phyloP scores from a whole-genome alignment of 2,329 filamentous ascomycete genomes.

The Nemania sp. region DNA sequence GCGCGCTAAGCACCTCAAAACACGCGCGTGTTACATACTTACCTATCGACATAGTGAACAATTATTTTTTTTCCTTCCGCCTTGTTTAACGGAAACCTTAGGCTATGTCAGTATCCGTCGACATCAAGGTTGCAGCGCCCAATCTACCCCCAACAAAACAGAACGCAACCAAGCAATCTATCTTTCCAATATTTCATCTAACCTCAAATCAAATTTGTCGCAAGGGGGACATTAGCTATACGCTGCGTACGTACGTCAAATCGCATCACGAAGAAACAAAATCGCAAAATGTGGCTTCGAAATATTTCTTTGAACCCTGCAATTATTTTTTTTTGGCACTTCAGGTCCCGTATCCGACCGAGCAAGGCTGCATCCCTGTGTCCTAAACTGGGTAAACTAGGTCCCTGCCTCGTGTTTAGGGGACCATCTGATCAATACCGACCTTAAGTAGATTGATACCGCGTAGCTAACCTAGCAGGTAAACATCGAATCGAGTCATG shows the following conservation, averaged over 20 bases:
- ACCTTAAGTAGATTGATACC: no score
- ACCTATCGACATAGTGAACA: no score
- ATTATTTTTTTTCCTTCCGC: neutral
- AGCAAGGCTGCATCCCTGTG: neutral
- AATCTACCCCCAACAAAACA: no score
- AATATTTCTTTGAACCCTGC: slow-evolving; percentile 18
- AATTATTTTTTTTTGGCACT: neutral
- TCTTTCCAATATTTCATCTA: neutral
- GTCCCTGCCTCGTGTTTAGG: neutral
- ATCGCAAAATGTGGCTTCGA: slow-evolving; percentile 8
- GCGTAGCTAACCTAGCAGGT: neutral
- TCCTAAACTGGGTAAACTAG: neutral
- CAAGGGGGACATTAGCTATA: neutral
- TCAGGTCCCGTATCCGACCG: slow-evolving; percentile 20
- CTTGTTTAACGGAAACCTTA: neutral
- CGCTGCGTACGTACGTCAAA: slow-evolving; percentile 6
- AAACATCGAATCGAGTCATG: neutral
- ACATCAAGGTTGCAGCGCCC: neutral
- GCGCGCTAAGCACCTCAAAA: slow-evolving; percentile 10
- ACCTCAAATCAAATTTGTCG: neutral
- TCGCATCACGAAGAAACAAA: no score
- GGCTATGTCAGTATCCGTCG: neutral
- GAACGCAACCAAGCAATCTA: no score
- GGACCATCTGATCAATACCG: no score
- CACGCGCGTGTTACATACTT: slow-evolving; percentile 1